Evolutionary conservation across 2,329 filamentous ascomycete genomes (phyloP).

Genomic region (Exophiala alcalophila): DNA sequence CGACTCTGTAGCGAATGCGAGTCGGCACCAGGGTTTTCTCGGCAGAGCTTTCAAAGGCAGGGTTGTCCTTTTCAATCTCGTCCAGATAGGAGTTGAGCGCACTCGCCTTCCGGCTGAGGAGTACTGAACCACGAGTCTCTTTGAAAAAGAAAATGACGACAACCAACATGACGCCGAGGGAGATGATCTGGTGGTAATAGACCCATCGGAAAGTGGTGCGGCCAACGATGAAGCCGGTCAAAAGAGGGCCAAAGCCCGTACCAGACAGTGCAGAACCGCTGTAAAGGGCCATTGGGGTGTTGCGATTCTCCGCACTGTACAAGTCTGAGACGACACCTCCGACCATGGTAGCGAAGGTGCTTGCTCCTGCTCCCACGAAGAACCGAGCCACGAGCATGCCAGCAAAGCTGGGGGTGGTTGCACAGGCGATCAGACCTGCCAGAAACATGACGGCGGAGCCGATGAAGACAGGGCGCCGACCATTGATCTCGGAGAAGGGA

Average conservation of each 20-base stretch:
- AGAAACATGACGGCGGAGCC: constrained; percentile 70
- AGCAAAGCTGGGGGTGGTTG: constrained; percentile 64
- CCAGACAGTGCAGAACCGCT: constrained; percentile 74
- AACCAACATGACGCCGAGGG: constrained; percentile 61
- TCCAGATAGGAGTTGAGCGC: constrained; percentile 77
- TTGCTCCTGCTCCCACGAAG: constrained; percentile 68
- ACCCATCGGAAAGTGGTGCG: constrained; percentile 76
- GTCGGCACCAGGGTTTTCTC: not conserved
- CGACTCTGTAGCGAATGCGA: constrained; percentile 27
- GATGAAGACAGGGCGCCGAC: constrained; percentile 78
- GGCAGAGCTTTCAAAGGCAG: constrained; percentile 58
- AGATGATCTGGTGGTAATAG: constrained; percentile 80
- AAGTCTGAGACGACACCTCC: constrained; percentile 89
- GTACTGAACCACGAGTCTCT: constrained; percentile 77
- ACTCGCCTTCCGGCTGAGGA: constrained; percentile 72
- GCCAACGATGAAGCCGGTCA: constrained; percentile 67
- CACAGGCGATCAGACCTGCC: constrained; percentile 63
- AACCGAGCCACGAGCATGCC: constrained; percentile 72
- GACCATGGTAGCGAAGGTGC: constrained; percentile 79
- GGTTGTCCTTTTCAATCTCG: constrained; percentile 41
- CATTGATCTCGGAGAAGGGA: constrained; percentile 84
- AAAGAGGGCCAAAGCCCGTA: constrained; percentile 73
- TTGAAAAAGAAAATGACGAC: constrained; percentile 68
- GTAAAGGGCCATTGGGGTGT: constrained; percentile 87
- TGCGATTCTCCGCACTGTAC: constrained; percentile 73